Conservation (phyloP, 2,329 filamentous ascomycete species). For the Exophiala calicioides region DNA sequence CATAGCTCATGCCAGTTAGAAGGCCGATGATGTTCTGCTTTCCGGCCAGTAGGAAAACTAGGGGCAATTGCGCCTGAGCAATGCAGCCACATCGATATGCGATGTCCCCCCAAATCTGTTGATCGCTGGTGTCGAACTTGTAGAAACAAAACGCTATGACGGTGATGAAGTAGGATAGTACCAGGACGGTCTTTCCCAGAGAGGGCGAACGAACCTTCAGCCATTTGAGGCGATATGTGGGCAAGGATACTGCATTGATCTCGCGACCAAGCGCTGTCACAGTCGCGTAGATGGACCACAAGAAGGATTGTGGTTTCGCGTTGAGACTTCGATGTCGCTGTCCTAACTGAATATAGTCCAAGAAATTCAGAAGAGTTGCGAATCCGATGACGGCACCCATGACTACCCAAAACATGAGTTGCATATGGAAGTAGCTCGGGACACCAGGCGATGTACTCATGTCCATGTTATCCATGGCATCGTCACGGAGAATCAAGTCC, state of each 20-base stretch:
- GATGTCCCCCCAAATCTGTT: conserved; percentile 56
- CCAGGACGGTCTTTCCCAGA: conserved; percentile 40
- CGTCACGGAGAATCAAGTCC: neutral
- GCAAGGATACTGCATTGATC: conserved; percentile 47
- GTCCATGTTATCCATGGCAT: conserved; percentile 23
- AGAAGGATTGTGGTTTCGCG: conserved; percentile 56
- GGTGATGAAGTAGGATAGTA: conserved; percentile 32
- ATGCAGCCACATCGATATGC: conserved; percentile 59
- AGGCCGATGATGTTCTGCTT: conserved; percentile 57
- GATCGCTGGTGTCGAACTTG: conserved; percentile 52
- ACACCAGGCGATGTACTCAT: conserved; percentile 42
- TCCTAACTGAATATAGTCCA: conserved; percentile 51
- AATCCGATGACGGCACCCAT: conserved; percentile 43
- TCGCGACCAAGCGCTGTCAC: conserved; percentile 57
- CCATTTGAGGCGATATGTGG: conserved; percentile 37
- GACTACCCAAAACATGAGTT: conserved; percentile 56
- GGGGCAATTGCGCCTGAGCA: conserved; percentile 54
- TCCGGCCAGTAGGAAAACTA: conserved; percentile 58
- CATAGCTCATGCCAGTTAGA: conserved; percentile 51
- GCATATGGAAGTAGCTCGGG: conserved; percentile 50
- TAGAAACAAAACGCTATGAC: conserved; percentile 50
- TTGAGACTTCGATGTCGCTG: conserved; percentile 49
- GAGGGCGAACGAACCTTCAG: conserved; percentile 37
- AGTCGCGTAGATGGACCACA: conserved; percentile 54
- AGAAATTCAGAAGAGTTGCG: conserved; percentile 41